A percentile compares a stretch with the other conserved stretches of the same genome.
Conservation (phyloP, 2,329 filamentous ascomycete species). For the Arthroderma sp. region DNA sequence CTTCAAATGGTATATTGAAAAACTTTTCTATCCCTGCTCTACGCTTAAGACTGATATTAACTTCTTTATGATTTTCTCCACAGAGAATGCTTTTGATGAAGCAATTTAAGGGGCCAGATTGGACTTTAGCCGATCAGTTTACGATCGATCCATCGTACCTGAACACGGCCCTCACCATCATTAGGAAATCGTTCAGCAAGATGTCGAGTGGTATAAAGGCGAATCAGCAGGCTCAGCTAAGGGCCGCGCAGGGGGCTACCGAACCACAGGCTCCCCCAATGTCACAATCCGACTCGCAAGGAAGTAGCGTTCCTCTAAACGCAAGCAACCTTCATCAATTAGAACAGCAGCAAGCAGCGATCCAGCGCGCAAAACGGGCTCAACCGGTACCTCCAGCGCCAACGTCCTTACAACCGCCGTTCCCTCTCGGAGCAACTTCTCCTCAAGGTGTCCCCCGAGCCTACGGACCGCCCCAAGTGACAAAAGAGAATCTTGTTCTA, state of each 20-base stretch:
- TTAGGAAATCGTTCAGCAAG: constrained; percentile 29
- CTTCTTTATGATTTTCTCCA: constrained; percentile 1
- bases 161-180: constrained; percentile 22
- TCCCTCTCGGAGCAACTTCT: constrained; percentile 37
- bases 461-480: constrained; percentile 40
- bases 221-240: constrained; percentile 9
- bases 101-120: constrained; percentile 32
- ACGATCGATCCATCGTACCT: constrained; percentile 31
- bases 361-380: constrained; percentile 26
- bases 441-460: constrained; percentile 46
- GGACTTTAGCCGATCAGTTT: constrained; percentile 31
- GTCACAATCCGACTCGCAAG: constrained; percentile 14
- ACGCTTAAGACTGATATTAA: constrained; percentile 9
- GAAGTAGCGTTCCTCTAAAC: constrained; percentile 26
- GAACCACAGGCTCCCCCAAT: constrained; percentile 13
- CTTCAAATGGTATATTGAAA: constrained; percentile 24
- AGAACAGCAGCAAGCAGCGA: constrained; percentile 34
- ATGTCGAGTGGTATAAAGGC: constrained; percentile 24
- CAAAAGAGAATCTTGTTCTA: constrained; percentile 44
- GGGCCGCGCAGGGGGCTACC: constrained; percentile 14
- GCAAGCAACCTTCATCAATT: constrained; percentile 35
- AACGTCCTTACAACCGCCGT: constrained; percentile 40
- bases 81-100: constrained; percentile 33
- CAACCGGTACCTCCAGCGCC: constrained; percentile 35
- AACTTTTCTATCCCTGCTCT: not conserved